Percentiles rank a stretch among this genome's conserved stretches.
phyloP scores from a whole-genome alignment of 2,329 filamentous ascomycete genomes.

The Sarocladiaceae sp. region DNA sequence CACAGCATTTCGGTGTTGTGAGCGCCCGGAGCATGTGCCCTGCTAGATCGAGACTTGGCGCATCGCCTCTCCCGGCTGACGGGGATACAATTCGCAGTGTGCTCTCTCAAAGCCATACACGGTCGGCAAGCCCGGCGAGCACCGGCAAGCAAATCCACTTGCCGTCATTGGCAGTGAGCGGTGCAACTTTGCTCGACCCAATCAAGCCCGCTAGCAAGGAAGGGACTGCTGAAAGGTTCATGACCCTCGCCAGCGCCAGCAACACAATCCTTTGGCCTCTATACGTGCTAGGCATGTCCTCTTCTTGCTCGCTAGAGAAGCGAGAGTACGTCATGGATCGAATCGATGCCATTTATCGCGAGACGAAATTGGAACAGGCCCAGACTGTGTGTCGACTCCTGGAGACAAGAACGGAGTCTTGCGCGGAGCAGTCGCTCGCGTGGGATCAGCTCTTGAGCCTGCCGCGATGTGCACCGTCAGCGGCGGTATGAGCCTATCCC shows the following conservation, averaged over 20 bases:
- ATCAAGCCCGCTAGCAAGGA: slow-evolving; percentile 23
- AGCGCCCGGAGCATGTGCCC: slow-evolving; percentile 31
- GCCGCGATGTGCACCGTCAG: background rate
- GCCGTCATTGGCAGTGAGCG: background rate
- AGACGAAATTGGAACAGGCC: slow-evolving; percentile 43
- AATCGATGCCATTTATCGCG: slow-evolving; percentile 39
- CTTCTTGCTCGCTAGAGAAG: slow-evolving; percentile 35
- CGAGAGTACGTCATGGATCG: slow-evolving; percentile 40
- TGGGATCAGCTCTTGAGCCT: background rate
- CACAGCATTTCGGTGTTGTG: slow-evolving; percentile 46
- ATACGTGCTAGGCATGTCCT: slow-evolving; percentile 44
- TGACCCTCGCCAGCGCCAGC: slow-evolving; percentile 44
- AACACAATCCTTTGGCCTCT: slow-evolving; percentile 48
- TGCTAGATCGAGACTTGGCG: slow-evolving; percentile 13
- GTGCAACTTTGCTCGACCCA: slow-evolving; percentile 36
- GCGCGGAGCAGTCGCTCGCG: background rate
- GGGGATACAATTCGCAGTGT: slow-evolving; percentile 8
- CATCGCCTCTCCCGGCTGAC: background rate
- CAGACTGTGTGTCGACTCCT: slow-evolving; percentile 26
- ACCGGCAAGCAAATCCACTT: background rate
- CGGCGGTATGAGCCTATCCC: background rate
- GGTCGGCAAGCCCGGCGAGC: slow-evolving; percentile 21
- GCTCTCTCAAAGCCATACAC: background rate
- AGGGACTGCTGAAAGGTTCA: slow-evolving; percentile 30
- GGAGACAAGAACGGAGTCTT: background rate